Percentiles rank a stretch among this genome's conserved stretches.
Conservation (phyloP, 345 rosid species). For the Lepidium africanum region DNA sequence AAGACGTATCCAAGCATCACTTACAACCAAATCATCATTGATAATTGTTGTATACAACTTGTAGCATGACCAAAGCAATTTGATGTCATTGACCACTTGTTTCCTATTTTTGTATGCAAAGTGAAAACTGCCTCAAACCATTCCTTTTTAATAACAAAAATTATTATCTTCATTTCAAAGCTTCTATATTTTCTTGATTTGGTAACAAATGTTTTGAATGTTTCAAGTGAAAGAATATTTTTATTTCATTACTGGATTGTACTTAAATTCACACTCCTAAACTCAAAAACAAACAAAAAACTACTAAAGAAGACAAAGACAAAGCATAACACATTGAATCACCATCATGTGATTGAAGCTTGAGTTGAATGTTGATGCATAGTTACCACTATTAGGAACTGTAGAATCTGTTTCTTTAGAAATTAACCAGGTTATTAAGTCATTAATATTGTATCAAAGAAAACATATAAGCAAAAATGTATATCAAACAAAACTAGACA, state of each 20-base stretch:
- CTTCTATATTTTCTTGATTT: neutral
- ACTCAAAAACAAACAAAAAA: neutral
- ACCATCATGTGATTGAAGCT: constrained; percentile 27
- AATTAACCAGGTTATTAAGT: neutral
- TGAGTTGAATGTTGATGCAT: constrained; percentile 27
- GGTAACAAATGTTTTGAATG: neutral
- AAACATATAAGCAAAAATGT: neutral
- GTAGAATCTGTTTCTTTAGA: constrained; percentile 24
- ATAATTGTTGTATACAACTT: constrained; percentile 96
- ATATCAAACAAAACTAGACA: neutral
- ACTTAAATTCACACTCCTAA: constrained; percentile 8
- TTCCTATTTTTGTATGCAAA: neutral
- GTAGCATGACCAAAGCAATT: constrained; percentile 96
- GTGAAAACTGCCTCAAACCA: neutral
- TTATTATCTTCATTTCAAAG: neutral
- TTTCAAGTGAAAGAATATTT: too few species aligned
- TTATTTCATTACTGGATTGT: too few species aligned
- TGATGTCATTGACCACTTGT: constrained; percentile 63
- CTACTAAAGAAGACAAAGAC: constrained; percentile 10
- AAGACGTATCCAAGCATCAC: constrained; percentile 79
- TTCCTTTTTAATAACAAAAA: neutral
- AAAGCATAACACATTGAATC: constrained; percentile 1
- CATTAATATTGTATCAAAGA: neutral
- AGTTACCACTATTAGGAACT: constrained; percentile 2
- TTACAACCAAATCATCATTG: constrained; percentile 85